Percentiles rank a stretch among this genome's conserved stretches.
These are phyloP conservation scores for Leccinum disarticulatum DNA, from an alignment of 768 basidiomycete species.

Conservation along the genomic window DNA sequence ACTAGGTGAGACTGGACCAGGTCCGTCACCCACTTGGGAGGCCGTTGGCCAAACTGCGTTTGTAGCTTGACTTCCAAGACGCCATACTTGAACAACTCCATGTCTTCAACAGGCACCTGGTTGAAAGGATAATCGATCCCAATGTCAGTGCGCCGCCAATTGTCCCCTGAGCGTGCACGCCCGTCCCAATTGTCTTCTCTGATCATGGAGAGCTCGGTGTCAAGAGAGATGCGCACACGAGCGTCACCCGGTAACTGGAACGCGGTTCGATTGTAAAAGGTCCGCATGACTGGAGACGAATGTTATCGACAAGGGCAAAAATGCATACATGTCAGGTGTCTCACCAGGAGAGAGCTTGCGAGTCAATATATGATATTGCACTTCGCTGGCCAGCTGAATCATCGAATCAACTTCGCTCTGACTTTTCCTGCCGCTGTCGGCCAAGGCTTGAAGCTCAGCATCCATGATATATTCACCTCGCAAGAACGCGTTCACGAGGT, in stretches of 20 bases:
- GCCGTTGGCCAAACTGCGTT: slow-evolving; percentile 93
- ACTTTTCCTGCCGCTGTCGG: slow-evolving; percentile 88
- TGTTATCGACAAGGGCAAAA: background rate
- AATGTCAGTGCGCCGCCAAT: slow-evolving; percentile 94
- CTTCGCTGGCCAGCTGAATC: slow-evolving; percentile 96
- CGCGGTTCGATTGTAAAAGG: slow-evolving; percentile 98
- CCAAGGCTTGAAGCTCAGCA: slow-evolving; percentile 83
- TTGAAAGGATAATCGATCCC: slow-evolving; percentile 92
- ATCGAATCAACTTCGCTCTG: slow-evolving; percentile 89
- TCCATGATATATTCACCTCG: slow-evolving; percentile 92
- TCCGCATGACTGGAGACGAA: slow-evolving; percentile 72
- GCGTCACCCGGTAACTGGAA: slow-evolving; percentile 99
- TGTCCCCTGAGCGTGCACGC: slow-evolving; percentile 66
- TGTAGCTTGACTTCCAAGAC: slow-evolving; percentile 97
- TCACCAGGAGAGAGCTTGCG: slow-evolving; percentile 80
- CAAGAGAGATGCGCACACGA: slow-evolving; percentile 96
- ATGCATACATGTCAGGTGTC: slow-evolving; percentile 17
- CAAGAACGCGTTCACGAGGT: slow-evolving; percentile 88
- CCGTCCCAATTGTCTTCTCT: slow-evolving; percentile 98
- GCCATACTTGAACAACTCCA: slow-evolving; percentile 94
- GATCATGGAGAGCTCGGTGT: slow-evolving; percentile 92
- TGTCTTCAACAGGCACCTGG: slow-evolving; percentile 71
- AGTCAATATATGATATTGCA: slow-evolving; percentile 87
- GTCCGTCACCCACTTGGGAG: slow-evolving; percentile 94
- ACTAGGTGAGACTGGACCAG: slow-evolving; percentile 95